Conservation (phyloP, 257 asterid species). For the Voacanga thouarsii region DNA sequence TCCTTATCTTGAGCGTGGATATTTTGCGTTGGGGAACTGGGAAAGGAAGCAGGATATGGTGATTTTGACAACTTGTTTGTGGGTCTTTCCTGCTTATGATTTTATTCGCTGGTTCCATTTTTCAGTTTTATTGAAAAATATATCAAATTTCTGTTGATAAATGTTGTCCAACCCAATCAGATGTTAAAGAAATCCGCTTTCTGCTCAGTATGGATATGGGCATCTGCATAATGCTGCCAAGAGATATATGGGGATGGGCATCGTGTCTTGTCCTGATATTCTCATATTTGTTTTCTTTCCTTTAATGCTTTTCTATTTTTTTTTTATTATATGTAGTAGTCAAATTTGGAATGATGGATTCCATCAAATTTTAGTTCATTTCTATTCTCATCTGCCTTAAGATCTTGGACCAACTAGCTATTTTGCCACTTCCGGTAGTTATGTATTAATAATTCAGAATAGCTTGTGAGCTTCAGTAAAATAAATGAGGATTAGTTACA, state of each 20-base stretch:
- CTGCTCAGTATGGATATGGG: background rate
- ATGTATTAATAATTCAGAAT: background rate
- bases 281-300: background rate
- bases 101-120: background rate
- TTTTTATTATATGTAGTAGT: background rate
- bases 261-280: slow-evolving; percentile 1
- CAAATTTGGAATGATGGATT: background rate
- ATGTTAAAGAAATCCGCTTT: background rate
- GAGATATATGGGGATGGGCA: slow-evolving; percentile 1
- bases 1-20: background rate
- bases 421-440: background rate
- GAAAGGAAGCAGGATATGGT: background rate
- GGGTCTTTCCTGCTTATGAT: background rate
- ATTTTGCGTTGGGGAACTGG: background rate
- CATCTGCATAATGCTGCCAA: slow-evolving; percentile 5
- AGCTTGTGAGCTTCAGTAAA: background rate
- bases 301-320: background rate
- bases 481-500: background rate
- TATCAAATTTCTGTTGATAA: background rate
- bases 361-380: background rate
- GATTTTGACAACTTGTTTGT: background rate
- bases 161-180: background rate
- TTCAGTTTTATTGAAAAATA: background rate
- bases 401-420: background rate
- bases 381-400: background rate